phyloP scores from a whole-genome alignment of 768 basidiomycete genomes.

The Mycena chlorophos region DNA sequence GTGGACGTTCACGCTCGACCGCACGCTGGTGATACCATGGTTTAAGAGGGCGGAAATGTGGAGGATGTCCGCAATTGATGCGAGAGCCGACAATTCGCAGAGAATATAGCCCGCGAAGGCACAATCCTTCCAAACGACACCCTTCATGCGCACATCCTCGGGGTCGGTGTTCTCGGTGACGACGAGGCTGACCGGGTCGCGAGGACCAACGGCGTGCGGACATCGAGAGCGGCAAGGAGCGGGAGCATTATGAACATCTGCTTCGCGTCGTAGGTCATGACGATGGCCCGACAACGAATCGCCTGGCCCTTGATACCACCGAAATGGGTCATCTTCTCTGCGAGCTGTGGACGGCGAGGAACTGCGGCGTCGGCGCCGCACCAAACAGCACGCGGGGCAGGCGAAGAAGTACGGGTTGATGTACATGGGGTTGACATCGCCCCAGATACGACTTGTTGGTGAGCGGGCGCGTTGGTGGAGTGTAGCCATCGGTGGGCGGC shows the following conservation, averaged over 20 bases:
- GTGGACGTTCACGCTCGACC: conserved; percentile 88
- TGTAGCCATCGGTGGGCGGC: too few relatives aligned
- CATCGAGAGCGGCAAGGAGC: conserved; percentile 92
- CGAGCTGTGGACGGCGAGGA: too few relatives aligned
- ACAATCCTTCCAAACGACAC: conserved; percentile 87
- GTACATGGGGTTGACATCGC: too few relatives aligned
- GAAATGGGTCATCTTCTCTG: not conserved
- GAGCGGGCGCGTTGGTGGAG: too few relatives aligned
- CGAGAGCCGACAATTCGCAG: conserved; percentile 97
- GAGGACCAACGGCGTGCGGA: conserved; percentile 90
- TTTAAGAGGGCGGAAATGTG: conserved; percentile 97
- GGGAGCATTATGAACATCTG: conserved; percentile 97
- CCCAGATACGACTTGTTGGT: too few relatives aligned
- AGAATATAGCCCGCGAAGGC: conserved; percentile 98
- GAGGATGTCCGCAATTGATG: conserved; percentile 95
- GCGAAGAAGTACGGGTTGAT: too few relatives aligned
- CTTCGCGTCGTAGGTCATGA: conserved; percentile 96
- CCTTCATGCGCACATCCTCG: conserved; percentile 96
- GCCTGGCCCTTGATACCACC: too few relatives aligned
- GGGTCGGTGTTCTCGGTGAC: conserved; percentile 98
- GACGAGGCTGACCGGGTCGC: conserved; percentile 98
- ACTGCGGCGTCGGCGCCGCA: too few relatives aligned
- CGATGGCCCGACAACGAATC: conserved; percentile 99
- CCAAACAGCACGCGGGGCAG: too few relatives aligned
- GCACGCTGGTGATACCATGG: conserved; percentile 99